Evolutionary conservation across 495 filamentous ascomycete species (phyloP).

Genomic region (Thozetella sp.): DNA sequence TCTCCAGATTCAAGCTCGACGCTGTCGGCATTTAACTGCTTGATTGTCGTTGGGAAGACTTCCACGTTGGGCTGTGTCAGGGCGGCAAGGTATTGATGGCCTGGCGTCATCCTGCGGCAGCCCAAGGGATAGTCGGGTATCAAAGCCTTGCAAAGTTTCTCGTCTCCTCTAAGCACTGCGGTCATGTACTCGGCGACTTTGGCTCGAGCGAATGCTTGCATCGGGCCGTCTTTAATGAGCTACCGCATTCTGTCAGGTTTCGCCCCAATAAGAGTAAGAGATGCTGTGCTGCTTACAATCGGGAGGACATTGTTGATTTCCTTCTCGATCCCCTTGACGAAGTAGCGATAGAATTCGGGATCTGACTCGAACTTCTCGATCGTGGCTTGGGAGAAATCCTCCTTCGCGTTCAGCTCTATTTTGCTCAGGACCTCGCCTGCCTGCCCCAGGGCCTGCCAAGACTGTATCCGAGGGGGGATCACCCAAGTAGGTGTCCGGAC

Average conservation of each 20-base stretch:
- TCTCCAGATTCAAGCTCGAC: slow-evolving; percentile 59
- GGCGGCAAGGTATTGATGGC: slow-evolving; percentile 67
- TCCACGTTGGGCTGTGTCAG: slow-evolving; percentile 62
- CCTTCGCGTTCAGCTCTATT: slow-evolving; percentile 29
- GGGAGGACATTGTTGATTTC: slow-evolving; percentile 48
- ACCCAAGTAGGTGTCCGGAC: slow-evolving; percentile 70
- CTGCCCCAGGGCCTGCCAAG: slow-evolving; percentile 43
- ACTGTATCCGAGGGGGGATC: slow-evolving; percentile 50
- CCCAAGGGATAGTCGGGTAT: slow-evolving; percentile 68
- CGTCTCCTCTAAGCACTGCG: slow-evolving; percentile 41
- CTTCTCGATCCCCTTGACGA: slow-evolving; percentile 37
- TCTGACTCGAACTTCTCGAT: slow-evolving; percentile 48
- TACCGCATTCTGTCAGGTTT: slow-evolving; percentile 8
- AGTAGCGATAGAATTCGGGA: slow-evolving; percentile 31
- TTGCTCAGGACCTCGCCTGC: slow-evolving; percentile 19
- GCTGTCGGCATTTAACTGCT: slow-evolving; percentile 57
- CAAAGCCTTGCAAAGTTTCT: slow-evolving; percentile 47
- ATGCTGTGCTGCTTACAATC: slow-evolving; percentile 27
- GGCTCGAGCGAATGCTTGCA: slow-evolving; percentile 31
- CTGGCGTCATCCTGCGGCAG: slow-evolving; percentile 69
- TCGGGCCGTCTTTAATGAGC: slow-evolving; percentile 31
- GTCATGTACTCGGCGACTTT: slow-evolving; percentile 44
- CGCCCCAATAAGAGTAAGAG: neutral
- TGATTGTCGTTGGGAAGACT: slow-evolving; percentile 58
- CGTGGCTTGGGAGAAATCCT: slow-evolving; percentile 40